These are phyloP conservation scores for Neophaeococcomyces mojaviensis DNA, from an alignment of 2,329 filamentous ascomycete species.

Conservation along the genomic window DNA sequence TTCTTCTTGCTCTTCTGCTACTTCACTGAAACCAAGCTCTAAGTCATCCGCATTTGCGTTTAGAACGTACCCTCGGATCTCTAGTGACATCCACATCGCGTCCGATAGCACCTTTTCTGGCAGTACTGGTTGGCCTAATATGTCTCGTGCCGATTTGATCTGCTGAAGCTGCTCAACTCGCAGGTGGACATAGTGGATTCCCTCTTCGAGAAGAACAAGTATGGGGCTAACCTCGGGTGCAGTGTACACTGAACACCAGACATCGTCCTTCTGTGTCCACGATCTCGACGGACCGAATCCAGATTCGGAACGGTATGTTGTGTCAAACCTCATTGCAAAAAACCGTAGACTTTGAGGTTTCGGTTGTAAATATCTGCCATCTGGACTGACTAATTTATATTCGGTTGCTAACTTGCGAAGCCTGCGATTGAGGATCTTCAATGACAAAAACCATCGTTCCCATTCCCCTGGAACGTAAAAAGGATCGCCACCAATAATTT, in stretches of 20 bases:
- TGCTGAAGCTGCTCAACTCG: slow-evolving; percentile 52
- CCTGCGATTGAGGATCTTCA: slow-evolving; percentile 46
- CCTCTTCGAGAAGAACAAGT: slow-evolving; percentile 49
- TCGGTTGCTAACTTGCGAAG: slow-evolving; percentile 42
- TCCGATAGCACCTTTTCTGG: slow-evolving; percentile 49
- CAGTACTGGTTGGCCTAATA: slow-evolving; percentile 48
- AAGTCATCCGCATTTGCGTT: slow-evolving; percentile 45
- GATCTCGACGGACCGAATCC: slow-evolving; percentile 19
- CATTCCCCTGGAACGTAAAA: slow-evolving; percentile 53
- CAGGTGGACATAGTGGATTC: slow-evolving; percentile 54
- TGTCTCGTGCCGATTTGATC: slow-evolving; percentile 44
- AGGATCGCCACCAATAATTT: slow-evolving; percentile 52
- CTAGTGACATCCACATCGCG: slow-evolving; percentile 52
- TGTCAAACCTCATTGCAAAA: slow-evolving; percentile 47
- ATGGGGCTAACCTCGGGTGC: slow-evolving; percentile 49
- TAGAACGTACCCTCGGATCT: slow-evolving; percentile 48
- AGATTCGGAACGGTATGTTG: slow-evolving; percentile 41
- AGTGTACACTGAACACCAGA: slow-evolving; percentile 47
- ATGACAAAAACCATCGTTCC: slow-evolving; percentile 50
- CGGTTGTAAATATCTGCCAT: slow-evolving; percentile 36
- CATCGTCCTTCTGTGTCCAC: slow-evolving; percentile 38
- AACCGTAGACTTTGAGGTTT: slow-evolving; percentile 42
- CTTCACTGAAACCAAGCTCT: slow-evolving; percentile 45
- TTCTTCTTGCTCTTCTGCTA: slow-evolving; percentile 26
- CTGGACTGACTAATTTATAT: slow-evolving; percentile 39